phyloP scores from a whole-genome alignment of 2,329 filamentous ascomycete species.

The Chaetomiaceae sp. region DNA sequence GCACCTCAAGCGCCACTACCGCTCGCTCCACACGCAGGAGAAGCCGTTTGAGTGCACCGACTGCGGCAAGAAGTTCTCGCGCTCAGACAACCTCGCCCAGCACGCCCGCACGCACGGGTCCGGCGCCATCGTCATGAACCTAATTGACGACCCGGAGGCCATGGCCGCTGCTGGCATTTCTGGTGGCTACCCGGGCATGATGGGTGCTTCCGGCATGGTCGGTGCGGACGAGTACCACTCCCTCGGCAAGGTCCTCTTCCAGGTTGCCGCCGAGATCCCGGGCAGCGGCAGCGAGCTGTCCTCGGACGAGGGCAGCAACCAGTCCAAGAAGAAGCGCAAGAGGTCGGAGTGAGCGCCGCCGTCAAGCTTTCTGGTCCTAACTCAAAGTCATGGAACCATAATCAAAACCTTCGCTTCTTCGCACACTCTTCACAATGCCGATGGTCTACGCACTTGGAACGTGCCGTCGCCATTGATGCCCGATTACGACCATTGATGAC shows the following conservation, averaged over 20 bases:
- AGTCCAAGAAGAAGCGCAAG: slow-evolving; percentile 71
- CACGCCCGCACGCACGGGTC: slow-evolving; percentile 91
- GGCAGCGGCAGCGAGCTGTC: slow-evolving; percentile 60
- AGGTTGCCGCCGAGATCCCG: slow-evolving; percentile 69
- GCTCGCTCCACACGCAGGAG: slow-evolving; percentile 95
- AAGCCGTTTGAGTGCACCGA: slow-evolving; percentile 98
- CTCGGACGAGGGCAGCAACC: slow-evolving; percentile 49
- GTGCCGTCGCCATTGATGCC: slow-evolving; percentile 33
- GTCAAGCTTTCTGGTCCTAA: no score
- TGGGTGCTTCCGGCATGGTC: slow-evolving; percentile 35
- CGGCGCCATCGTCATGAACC: slow-evolving; percentile 85
- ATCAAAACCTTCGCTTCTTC: slow-evolving; percentile 26
- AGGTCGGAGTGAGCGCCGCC: slow-evolving; percentile 54
- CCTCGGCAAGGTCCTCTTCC: slow-evolving; percentile 75
- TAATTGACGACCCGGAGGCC: slow-evolving; percentile 67
- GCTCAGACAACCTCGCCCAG: slow-evolving; percentile 94
- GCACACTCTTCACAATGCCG: slow-evolving; percentile 30
- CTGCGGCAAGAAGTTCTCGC: slow-evolving; percentile 98
- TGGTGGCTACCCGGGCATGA: slow-evolving; percentile 37
- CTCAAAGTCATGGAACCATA: background rate
- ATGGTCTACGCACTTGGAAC: slow-evolving; percentile 28
- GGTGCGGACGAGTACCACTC: slow-evolving; percentile 60
- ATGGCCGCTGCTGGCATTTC: slow-evolving; percentile 32
- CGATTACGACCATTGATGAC: slow-evolving; percentile 40
- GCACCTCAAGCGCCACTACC: slow-evolving; percentile 97